These are phyloP conservation scores for Discostella stelligeroides DNA, from an alignment of 108 stramenopile species.

Conservation along the genomic window DNA sequence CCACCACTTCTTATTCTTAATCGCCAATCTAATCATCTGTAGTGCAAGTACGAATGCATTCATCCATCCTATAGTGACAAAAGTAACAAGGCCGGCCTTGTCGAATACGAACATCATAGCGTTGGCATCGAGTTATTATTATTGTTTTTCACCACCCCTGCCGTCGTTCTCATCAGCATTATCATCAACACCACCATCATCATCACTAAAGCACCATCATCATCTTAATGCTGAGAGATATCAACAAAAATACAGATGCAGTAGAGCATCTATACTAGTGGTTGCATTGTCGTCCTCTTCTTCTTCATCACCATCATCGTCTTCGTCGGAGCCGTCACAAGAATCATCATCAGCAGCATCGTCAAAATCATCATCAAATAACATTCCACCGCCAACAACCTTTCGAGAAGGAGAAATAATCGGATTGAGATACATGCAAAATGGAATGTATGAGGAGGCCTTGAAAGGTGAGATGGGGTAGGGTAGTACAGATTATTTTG, in stretches of 20 bases:
- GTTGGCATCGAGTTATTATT: no score
- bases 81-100: conserved; percentile 9
- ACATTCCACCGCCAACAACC: conserved; percentile 24
- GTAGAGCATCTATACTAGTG: not conserved
- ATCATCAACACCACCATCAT: no score
- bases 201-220: not conserved
- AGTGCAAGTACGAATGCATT: conserved; percentile 28
- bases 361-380: conserved; percentile 4
- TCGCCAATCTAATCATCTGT: not conserved
- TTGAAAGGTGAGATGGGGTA: conserved; percentile 53
- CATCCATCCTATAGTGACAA: conserved; percentile 4
- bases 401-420: conserved; percentile 85
- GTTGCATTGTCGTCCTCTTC: not conserved
- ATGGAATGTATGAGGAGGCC: conserved; percentile 74
- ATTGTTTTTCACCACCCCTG: no score
- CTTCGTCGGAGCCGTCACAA: conserved; percentile 10
- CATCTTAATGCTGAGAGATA: not conserved
- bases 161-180: not conserved
- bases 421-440: conserved; percentile 79
- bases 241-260: not conserved
- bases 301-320: conserved; percentile 13
- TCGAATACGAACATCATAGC: no score
- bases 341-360: conserved; percentile 2
- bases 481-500: not conserved
- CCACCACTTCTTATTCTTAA: no score